phyloP scores from a whole-genome alignment of 306 rosid genomes.

The Pterocarpus macrocarpus region DNA sequence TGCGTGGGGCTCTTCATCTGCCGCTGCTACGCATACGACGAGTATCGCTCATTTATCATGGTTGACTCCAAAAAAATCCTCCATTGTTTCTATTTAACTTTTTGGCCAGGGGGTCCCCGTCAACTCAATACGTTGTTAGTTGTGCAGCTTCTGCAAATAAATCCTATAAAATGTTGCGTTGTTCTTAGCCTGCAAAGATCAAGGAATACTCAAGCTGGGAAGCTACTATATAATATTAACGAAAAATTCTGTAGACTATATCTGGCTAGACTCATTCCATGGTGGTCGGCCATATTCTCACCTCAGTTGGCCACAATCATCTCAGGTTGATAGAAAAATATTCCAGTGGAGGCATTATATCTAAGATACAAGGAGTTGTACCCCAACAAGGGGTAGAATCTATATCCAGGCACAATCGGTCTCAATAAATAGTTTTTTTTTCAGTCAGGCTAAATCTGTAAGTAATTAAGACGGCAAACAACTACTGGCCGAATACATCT shows the following conservation, averaged over 20 bases:
- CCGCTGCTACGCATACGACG: background rate
- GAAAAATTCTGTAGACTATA: background rate
- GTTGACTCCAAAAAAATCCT: conserved; percentile 17
- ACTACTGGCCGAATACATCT: background rate
- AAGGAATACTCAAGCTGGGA: conserved; percentile 39
- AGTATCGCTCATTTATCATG: conserved; percentile 16
- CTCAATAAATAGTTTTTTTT: background rate
- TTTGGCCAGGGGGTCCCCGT: background rate
- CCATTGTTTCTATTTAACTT: conserved; percentile 27
- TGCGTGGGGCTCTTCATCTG: conserved; percentile 5
- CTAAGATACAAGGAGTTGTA: conserved; percentile 13
- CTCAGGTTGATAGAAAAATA: background rate
- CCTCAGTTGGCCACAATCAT: background rate
- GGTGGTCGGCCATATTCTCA: background rate
- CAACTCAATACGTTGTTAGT: conserved; percentile 17
- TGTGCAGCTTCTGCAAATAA: conserved; percentile 38
- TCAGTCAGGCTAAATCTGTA: conserved; percentile 1
- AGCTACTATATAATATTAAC: conserved; percentile 11
- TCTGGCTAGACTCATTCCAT: conserved; percentile 28
- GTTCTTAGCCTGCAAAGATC: conserved; percentile 58
- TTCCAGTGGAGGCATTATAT: background rate
- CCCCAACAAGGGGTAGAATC: conserved; percentile 16
- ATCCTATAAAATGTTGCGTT: conserved; percentile 39
- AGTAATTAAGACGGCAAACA: conserved; percentile 25
- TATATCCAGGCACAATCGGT: background rate